Evolutionary conservation across 2,329 filamentous ascomycete species (phyloP).

Genomic region (Aspergillus sp.): DNA sequence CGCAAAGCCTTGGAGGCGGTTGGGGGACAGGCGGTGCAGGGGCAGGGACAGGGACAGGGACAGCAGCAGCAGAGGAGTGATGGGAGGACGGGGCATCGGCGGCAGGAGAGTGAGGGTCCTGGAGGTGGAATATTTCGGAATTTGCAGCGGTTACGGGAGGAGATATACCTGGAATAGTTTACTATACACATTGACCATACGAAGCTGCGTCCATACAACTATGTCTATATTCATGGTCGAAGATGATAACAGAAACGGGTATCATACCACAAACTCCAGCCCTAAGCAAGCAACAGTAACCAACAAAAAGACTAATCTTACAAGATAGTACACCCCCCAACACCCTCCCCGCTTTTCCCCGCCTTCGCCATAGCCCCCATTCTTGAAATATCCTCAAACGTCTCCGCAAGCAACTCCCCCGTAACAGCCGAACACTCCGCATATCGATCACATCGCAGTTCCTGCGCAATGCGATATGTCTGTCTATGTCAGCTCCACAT

Average conservation of each 20-base stretch:
- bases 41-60: conserved; percentile 14
- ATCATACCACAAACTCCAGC: no score
- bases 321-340: conserved; percentile 37
- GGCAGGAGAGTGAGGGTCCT: conserved; percentile 31
- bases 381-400: conserved; percentile 54
- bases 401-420: conserved; percentile 53
- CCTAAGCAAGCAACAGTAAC: no score
- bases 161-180: conserved; percentile 46
- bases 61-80: conserved; percentile 3
- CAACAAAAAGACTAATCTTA: conserved; percentile 15
- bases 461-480: conserved; percentile 53
- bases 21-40: conserved; percentile 18
- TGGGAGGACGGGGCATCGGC: conserved; percentile 10
- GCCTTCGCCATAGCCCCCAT: conserved; percentile 55
- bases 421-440: conserved; percentile 58
- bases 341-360: conserved; percentile 44
- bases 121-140: conserved; percentile 48
- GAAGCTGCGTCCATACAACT: no score
- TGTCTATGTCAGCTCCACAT: conserved; percentile 12
- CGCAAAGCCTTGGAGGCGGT: conserved; percentile 40
- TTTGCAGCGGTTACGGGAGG: conserved; percentile 47
- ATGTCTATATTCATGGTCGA: no score
- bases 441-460: conserved; percentile 56
- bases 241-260: no score
- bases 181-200: no score